phyloP scores from a whole-genome alignment of 305 asterid genomes.

The Plantago coronopus region DNA sequence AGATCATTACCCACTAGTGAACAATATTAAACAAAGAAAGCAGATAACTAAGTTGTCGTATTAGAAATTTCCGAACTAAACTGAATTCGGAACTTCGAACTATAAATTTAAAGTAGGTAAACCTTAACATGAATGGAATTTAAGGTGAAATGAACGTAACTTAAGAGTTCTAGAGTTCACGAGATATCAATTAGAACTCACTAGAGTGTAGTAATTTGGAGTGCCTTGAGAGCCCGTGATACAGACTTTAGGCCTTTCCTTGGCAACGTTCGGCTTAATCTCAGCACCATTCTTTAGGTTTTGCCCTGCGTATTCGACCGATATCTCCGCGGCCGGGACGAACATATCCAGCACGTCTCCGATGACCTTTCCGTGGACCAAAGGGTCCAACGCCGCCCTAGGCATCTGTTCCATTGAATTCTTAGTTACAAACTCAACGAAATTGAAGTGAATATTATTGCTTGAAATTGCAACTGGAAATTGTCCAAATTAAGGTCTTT shows the following conservation, averaged over 20 bases:
- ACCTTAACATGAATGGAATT: no score
- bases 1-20: no score
- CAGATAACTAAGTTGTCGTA: no score
- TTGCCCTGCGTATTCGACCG: conserved; percentile 27
- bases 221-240: conserved; percentile 26
- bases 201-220: conserved; percentile 40
- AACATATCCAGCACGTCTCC: conserved; percentile 54
- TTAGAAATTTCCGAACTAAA: no score
- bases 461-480: no score
- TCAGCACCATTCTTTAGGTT: conserved; percentile 32
- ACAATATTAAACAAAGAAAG: no score
- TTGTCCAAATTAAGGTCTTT: background rate
- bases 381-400: conserved; percentile 35
- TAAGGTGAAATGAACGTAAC: no score
- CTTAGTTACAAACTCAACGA: background rate
- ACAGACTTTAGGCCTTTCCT: conserved; percentile 32
- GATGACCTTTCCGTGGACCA: conserved; percentile 45
- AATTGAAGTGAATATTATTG: background rate
- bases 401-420: conserved; percentile 22
- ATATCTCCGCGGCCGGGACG: conserved; percentile 38
- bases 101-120: no score
- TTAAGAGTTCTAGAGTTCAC: no score
- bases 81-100: no score
- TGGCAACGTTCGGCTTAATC: conserved; percentile 32
- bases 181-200: conserved; percentile 7